Percentiles rank a stretch among this genome's conserved stretches.
phyloP scores from a whole-genome alignment of 1,139 yeast species.

The Sugiyamaella pinicola region DNA sequence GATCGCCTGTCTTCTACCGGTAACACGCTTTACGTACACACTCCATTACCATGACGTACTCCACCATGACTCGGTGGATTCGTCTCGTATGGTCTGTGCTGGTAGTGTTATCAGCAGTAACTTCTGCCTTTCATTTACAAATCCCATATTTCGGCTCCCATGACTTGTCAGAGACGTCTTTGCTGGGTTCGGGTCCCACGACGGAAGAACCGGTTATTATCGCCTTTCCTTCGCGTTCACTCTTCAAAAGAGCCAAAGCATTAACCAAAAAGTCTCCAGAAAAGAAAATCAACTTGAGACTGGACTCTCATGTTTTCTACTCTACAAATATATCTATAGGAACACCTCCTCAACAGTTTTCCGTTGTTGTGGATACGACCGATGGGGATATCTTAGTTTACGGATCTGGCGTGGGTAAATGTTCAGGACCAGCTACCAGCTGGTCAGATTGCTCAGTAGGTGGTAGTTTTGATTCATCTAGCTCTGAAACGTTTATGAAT shows the following conservation, averaged over 20 bases:
- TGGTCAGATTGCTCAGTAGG: constrained; percentile 22
- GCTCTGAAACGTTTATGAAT: constrained; percentile 25
- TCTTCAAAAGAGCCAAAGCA: not conserved
- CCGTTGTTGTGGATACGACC: constrained; percentile 28
- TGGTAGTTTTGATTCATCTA: constrained; percentile 21
- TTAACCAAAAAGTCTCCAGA: not conserved
- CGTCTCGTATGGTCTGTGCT: not conserved
- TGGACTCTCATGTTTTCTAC: constrained; percentile 9
- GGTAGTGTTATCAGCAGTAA: not conserved
- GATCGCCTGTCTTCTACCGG: no score
- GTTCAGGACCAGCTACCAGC: constrained; percentile 16
- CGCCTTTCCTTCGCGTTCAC: not conserved
- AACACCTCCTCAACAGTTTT: constrained; percentile 25
- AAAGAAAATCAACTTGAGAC: not conserved
- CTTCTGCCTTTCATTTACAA: no score
- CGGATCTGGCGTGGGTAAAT: constrained; percentile 20
- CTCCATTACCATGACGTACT: no score
- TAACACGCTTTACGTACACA: no score
- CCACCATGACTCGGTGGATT: not conserved
- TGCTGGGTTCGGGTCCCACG: not conserved
- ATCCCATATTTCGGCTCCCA: no score
- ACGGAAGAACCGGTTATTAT: not conserved
- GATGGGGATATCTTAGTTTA: constrained; percentile 27
- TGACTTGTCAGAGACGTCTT: no score
- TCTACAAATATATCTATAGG: constrained; percentile 24